phyloP scores from a whole-genome alignment of 1,139 yeast species.

The Ashbya aceris region DNA sequence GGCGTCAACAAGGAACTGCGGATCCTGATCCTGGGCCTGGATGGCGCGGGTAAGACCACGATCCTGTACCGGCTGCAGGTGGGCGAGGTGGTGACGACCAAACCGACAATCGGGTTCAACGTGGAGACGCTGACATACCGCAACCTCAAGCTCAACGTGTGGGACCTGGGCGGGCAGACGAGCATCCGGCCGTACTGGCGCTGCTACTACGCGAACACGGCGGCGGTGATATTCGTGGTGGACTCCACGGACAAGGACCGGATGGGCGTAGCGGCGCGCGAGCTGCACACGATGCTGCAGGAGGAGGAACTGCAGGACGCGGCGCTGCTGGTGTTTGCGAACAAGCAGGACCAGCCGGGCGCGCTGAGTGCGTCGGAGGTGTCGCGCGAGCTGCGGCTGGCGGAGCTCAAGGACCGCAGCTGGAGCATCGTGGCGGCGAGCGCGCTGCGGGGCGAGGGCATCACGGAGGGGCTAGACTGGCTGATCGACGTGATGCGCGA shows the following conservation, averaged over 20 bases:
- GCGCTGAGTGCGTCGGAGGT: slow-evolving; percentile 94
- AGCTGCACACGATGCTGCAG: slow-evolving; percentile 79
- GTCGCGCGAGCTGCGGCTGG: slow-evolving; percentile 73
- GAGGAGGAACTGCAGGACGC: slow-evolving; percentile 89
- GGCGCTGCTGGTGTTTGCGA: slow-evolving; percentile 89
- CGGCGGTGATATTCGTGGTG: slow-evolving; percentile 92
- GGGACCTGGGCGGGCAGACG: slow-evolving; percentile 97
- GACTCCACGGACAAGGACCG: slow-evolving; percentile 96
- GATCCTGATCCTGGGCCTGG: slow-evolving; percentile 83
- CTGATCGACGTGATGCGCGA: slow-evolving; percentile 91
- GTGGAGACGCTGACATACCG: slow-evolving; percentile 89
- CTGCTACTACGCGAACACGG: slow-evolving; percentile 91
- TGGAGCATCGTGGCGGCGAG: slow-evolving; percentile 98
- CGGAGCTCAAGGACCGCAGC: slow-evolving; percentile 86
- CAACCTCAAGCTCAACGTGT: slow-evolving; percentile 77
- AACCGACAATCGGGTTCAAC: slow-evolving; percentile 94
- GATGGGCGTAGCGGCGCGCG: slow-evolving; percentile 78
- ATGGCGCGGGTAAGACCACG: slow-evolving; percentile 98
- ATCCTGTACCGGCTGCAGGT: slow-evolving; percentile 83
- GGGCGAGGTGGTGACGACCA: slow-evolving; percentile 91
- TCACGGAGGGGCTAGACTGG: slow-evolving; percentile 96
- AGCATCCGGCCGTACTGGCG: slow-evolving; percentile 97
- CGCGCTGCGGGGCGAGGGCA: slow-evolving; percentile 93
- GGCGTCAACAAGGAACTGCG: slow-evolving; percentile 85
- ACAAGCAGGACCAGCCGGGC: slow-evolving; percentile 94